A percentile compares a stretch with the other conserved stretches of the same genome.
phyloP scores from a whole-genome alignment of 1,284 basidiomycete species.

The Neonothopanus nambi region DNA sequence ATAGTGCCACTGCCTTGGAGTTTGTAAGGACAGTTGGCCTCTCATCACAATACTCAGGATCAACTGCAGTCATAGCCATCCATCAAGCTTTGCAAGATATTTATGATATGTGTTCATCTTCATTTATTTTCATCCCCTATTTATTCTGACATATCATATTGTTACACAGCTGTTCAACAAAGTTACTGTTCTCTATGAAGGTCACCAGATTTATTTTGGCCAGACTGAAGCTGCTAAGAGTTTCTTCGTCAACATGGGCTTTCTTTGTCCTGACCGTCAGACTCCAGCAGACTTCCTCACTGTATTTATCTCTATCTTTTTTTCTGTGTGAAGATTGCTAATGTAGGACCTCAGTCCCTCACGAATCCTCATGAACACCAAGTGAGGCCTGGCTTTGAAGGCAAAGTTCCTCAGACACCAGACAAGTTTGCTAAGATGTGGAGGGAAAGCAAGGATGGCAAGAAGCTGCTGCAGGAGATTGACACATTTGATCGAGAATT shows the following conservation, averaged over 20 bases:
- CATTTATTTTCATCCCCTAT: neutral
- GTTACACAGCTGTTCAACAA: conserved; percentile 17
- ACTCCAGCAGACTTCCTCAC: conserved; percentile 73
- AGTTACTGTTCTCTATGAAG: conserved; percentile 43
- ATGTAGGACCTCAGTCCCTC: too few relatives aligned
- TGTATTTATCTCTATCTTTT: conserved; percentile 4
- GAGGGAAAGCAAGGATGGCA: conserved; percentile 30
- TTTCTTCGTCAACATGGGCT: conserved; percentile 74
- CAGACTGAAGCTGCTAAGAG: conserved; percentile 49
- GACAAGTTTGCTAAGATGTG: conserved; percentile 50
- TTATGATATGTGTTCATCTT: conserved; percentile 31
- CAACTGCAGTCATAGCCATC: conserved; percentile 30
- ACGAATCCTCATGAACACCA: conserved; percentile 61
- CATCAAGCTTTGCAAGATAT: conserved; percentile 49
- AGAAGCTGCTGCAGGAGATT: conserved; percentile 34
- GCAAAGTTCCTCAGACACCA: conserved; percentile 51
- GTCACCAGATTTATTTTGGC: conserved; percentile 53
- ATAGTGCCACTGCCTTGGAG: conserved; percentile 52
- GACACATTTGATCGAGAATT: conserved; percentile 32
- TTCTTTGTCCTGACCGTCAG: conserved; percentile 55
- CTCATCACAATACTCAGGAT: conserved; percentile 17
- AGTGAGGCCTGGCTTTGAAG: conserved; percentile 42
- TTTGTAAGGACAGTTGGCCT: conserved; percentile 24
- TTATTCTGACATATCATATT: neutral
- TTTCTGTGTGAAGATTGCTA: too few relatives aligned